Evolutionary conservation across 495 filamentous ascomycete genomes (phyloP).

Genomic region (Alectoria sarmentosa): DNA sequence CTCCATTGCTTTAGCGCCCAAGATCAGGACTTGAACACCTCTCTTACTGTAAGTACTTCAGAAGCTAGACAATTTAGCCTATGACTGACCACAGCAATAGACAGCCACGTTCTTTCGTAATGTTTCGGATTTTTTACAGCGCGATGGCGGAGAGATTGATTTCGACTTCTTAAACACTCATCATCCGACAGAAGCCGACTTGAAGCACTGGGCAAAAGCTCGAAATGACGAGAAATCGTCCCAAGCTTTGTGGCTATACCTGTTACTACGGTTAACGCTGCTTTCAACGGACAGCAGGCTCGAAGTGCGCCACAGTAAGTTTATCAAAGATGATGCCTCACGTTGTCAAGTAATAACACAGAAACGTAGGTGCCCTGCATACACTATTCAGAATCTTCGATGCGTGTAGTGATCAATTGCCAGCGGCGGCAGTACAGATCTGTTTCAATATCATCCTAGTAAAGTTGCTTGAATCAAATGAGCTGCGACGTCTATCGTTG

Average conservation of each 20-base stretch:
- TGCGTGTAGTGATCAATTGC: conserved; percentile 76
- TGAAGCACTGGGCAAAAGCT: conserved; percentile 33
- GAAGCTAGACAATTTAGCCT: background rate
- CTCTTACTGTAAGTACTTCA: conserved; percentile 58
- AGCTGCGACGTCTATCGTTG: background rate
- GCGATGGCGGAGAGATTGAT: conserved; percentile 38
- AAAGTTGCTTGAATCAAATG: conserved; percentile 54
- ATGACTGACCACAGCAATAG: conserved; percentile 34
- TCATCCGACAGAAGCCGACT: conserved; percentile 36
- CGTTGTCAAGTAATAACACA: conserved; percentile 7
- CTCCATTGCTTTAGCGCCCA: conserved; percentile 83
- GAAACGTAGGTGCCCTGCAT: conserved; percentile 59
- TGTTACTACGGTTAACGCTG: conserved; percentile 69
- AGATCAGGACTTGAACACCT: conserved; percentile 89
- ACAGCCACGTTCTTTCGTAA: conserved; percentile 94
- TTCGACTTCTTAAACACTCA: conserved; percentile 39
- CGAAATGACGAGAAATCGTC: conserved; percentile 35
- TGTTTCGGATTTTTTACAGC: conserved; percentile 75
- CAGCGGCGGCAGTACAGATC: conserved; percentile 71
- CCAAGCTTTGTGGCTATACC: conserved; percentile 71
- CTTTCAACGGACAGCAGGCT: conserved; percentile 69
- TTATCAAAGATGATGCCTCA: background rate
- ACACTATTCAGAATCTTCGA: conserved; percentile 88
- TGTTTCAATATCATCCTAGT: conserved; percentile 77
- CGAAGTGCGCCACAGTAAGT: conserved; percentile 80